Evolutionary conservation across 306 rosid genomes (phyloP), one percentile per base, ranked within the genome.

Genomic region (Mimosa pudica): DNA sequence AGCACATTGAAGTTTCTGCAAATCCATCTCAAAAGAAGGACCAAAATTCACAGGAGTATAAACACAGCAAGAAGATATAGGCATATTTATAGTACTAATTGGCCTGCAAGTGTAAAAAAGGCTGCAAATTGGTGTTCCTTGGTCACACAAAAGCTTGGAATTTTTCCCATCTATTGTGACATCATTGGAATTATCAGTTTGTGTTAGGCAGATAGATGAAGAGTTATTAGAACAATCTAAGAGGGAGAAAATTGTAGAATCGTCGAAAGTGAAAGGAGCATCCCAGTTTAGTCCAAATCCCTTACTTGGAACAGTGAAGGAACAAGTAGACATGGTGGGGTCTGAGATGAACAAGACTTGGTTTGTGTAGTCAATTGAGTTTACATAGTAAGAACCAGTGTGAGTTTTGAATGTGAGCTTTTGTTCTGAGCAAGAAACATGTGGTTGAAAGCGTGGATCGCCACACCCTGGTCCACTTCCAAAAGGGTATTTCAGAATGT

Each of bases 11-110:
- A 94, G 82, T 82, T 88, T 90, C 89, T 92, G 85, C 82, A 94
- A 86, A 73, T 92, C 93, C 97, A 94, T 92, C 12, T 89, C 89
- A 38, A 89, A 94, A 0, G 94, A 47, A 0, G 98, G 98, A 8
- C 98, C 98, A 1, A 90, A 90, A 82, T 94, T 89, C 20, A 94
- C 91, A 0, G 98, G 98, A 0, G 97, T 77, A 76, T 94, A 94
- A 74, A 92, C 93, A 11, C 98, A 94, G 33, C 98, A 94, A 3
- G 93, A 79, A 0, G 94, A 83, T 52, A 89, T 85, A 6, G 97
- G 97, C 1, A 88, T 82, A 33, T 87, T 91, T 62, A 88, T 84
- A 4, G 74, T 70, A 33, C 92, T 86, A 32, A 89, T 88, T 1
- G 97, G 93, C 42, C 82, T 82, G 81, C 98, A 94, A 5, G 97